Evolutionary conservation across 129 eudicot genomes (phyloP), one percentile per base, ranked within the genome.

Genomic region (Calendula officinalis): DNA sequence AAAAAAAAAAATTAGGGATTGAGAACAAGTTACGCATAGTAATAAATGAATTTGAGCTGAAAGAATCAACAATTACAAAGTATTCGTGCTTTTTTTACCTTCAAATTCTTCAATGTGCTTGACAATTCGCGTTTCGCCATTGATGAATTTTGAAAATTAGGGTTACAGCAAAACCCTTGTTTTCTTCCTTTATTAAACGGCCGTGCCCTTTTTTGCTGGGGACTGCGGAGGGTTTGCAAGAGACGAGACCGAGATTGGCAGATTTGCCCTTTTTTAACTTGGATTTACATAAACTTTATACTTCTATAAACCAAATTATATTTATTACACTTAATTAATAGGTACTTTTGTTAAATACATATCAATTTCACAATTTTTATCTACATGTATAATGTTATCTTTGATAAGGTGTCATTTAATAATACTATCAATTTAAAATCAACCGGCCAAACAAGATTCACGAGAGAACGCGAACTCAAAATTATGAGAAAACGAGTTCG

Each of bases 51-150:
- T 1, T 8, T 12, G 15, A 47, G 41, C 3, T 56, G 4, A 57
- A 69, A 36, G 11, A 12, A 56, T 40, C 1, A 46, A 8, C 36
- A 16, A 71, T 57, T 22, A 49, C 54, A 34, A 41, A 17, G 49
- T 36, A 40, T 45, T 40, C 5, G 5, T 10, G 53, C 0, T 11
- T 6, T 3, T 34, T 38, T 64, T 68, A 91, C 98, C 96, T 91
- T 91, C 78, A 87, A 82, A 83, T 91, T 91, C 84, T 40, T 87
- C 75, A 87, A 75, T 73, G 94, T 87, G 75, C 63, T 78, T 60
- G 96, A 91, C 3, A 91, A 69, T 75, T 87, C 94, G 30, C 90
- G 92, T 75, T 82, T 91, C 14, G 96, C 90, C 98, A 91, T 91
- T 49, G 79, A 52, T 40, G 41, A 56, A 45, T 8, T 69, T 52